Percentiles rank a stretch among this genome's conserved stretches.
Evolutionary conservation across 169 alveolate genomes (phyloP).

Genomic region (Babesia ovata): DNA sequence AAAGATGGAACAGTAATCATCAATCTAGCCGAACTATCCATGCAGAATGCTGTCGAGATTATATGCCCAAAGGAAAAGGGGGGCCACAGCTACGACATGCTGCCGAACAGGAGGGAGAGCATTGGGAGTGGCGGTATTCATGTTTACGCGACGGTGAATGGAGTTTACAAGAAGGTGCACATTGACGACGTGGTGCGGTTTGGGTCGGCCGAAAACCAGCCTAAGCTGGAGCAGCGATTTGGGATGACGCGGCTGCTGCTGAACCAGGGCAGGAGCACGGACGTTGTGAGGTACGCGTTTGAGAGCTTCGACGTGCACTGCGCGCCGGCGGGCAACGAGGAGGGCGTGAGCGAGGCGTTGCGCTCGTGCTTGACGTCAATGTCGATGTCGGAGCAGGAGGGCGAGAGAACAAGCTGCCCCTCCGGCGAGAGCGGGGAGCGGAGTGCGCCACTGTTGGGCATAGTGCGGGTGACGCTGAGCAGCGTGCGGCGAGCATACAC

Average conservation of each 20-base stretch:
- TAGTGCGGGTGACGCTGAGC: constrained; percentile 9
- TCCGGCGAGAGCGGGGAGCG: not conserved
- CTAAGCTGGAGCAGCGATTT: not conserved
- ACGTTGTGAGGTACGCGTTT: not conserved
- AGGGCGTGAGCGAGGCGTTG: not conserved
- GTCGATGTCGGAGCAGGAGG: too few species aligned
- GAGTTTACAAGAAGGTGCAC: not conserved
- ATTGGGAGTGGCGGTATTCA: not conserved
- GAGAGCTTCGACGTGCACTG: constrained; percentile 21
- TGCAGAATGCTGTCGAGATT: not conserved
- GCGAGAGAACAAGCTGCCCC: not conserved
- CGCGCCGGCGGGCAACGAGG: not conserved
- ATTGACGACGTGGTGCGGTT: not conserved
- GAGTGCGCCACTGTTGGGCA: constrained; percentile 15
- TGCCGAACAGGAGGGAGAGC: constrained; percentile 2
- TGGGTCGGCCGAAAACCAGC: too few species aligned
- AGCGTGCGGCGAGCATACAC: not conserved
- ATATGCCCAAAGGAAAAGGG: constrained; percentile 3
- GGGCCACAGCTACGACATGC: not conserved
- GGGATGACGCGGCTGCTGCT: not conserved
- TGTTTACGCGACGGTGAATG: constrained; percentile 9
- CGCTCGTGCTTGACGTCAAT: not conserved
- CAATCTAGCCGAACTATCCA: too few species aligned
- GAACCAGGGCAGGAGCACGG: not conserved
- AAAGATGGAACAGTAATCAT: too few species aligned